phyloP scores from a whole-genome alignment of 108 stramenopile species.

The Cylindrotheca closterium region DNA sequence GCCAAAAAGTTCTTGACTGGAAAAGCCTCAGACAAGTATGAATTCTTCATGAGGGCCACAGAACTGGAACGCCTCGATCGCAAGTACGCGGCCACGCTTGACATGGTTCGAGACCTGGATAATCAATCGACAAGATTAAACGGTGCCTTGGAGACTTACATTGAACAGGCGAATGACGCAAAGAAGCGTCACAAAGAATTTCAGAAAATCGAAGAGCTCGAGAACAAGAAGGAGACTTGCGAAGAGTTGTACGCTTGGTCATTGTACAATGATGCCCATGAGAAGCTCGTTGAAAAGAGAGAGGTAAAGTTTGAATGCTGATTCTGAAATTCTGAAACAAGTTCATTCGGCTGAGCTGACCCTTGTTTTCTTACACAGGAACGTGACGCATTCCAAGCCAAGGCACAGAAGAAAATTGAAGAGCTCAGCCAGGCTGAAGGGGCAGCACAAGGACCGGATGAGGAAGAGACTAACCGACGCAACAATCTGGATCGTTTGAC shows the following conservation, averaged over 20 bases:
- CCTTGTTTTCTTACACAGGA: slow-evolving; percentile 13
- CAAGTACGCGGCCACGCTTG: slow-evolving; percentile 47
- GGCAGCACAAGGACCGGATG: slow-evolving; percentile 40
- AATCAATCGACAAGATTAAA: slow-evolving; percentile 30
- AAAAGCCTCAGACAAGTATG: slow-evolving; percentile 88
- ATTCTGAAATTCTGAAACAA: slow-evolving; percentile 4
- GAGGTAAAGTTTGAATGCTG: slow-evolving; percentile 23
- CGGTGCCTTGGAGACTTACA: slow-evolving; percentile 27
- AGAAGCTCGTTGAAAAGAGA: slow-evolving; percentile 18
- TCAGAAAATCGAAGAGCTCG: slow-evolving; percentile 66
- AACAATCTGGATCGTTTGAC: slow-evolving; percentile 45
- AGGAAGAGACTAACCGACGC: slow-evolving; percentile 40
- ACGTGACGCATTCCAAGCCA: slow-evolving; percentile 42
- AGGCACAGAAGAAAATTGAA: slow-evolving; percentile 45
- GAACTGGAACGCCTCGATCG: slow-evolving; percentile 83
- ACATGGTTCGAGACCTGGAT: slow-evolving; percentile 54
- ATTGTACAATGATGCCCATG: slow-evolving; percentile 31
- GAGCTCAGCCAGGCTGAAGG: slow-evolving; percentile 61
- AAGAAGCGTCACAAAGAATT: slow-evolving; percentile 72
- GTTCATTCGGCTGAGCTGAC: slow-evolving; percentile 2
- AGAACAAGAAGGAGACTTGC: slow-evolving; percentile 43
- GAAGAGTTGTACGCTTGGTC: slow-evolving; percentile 57
- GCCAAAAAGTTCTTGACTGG: slow-evolving; percentile 97
- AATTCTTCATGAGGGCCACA: slow-evolving; percentile 95
- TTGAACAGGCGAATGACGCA: slow-evolving; percentile 44